Percentiles rank a stretch among this genome's conserved stretches.
Conservation (phyloP, 345 rosid genomes). For the Bruguiera sexangula region DNA sequence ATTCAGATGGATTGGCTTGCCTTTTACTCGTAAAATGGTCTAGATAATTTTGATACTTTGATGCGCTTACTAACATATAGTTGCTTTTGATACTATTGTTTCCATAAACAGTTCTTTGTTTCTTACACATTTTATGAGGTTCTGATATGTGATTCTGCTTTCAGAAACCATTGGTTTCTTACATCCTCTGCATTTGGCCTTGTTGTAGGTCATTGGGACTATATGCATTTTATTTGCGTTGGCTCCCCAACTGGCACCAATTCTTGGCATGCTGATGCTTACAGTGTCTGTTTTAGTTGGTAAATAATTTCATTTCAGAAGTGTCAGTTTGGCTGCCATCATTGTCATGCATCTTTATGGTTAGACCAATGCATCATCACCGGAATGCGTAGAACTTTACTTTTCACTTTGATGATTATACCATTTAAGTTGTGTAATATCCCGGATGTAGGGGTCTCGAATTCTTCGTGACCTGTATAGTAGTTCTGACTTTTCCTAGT, state of each 20-base stretch:
- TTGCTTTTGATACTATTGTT: constrained; percentile 5
- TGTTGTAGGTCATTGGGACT: constrained; percentile 70
- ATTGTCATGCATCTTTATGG: constrained; percentile 1
- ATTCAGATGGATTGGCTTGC: constrained; percentile 7
- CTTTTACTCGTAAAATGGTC: constrained; percentile 1
- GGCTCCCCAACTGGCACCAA: constrained; percentile 90
- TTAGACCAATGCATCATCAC: not conserved
- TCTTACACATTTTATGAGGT: constrained; percentile 10
- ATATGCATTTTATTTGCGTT: constrained; percentile 68
- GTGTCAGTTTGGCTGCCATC: not conserved
- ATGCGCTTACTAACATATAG: not conserved
- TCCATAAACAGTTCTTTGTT: not conserved
- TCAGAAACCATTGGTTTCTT: not conserved
- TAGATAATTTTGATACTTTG: not conserved
- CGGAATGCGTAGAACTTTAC: not conserved
- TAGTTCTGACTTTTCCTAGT: no score
- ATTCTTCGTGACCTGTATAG: no score
- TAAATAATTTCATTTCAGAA: constrained; percentile 29
- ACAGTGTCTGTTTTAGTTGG: constrained; percentile 80
- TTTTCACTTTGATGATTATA: not conserved
- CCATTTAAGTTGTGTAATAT: not conserved
- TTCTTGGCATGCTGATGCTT: constrained; percentile 71
- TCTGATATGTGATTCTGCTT: constrained; percentile 8
- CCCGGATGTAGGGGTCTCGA: no score
- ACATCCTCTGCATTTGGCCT: constrained; percentile 17